Evolutionary conservation across 192 early-diverging fungal genomes (phyloP), one percentile per base, ranked within the genome.

Genomic region (Pilobolus umbonatus): DNA sequence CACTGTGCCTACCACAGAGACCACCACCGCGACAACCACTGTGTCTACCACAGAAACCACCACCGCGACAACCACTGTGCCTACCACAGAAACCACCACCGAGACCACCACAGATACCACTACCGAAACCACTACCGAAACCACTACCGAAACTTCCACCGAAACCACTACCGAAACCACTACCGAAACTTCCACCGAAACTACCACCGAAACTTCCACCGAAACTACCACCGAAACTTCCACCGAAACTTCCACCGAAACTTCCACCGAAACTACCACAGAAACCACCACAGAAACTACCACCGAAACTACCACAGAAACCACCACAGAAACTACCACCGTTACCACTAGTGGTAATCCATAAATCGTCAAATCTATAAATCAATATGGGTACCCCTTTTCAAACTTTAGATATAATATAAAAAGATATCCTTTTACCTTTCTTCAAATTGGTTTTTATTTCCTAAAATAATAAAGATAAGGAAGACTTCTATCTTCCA

Each of bases 271-370:
- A 12, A 44, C 55, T 24, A 15, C 34, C 19, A 48, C 45, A 1
- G 21, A 9, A 2, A 44, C 43, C n/a, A 48, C 22, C n/a, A 32
- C 45, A 12, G 22, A 3, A 6, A 50, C 25, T 36, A 48, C 14
- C 43, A 57, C 1, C 38, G 36, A 40, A 39, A 44, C 5, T 26
- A 28, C 17, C 38, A 57, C 10, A 8, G 30, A n/a, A 12, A 59
- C n/a, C 57, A 34, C 8, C 29, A 59, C 22, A 26, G 17, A n/a
- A 30, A 47, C 22, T 36, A 35, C 19, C 57, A 60, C 12, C 35
- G 21, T 31, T 45, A 4, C 30, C 29, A 53, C 15, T 19, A 44
- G 10, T 17, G 46, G 46, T 12, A 17, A 28, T 10, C 21, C 52
- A 19, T 54, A 35, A 34, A 22, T 31, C 32, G 49, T 31, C 17